Conservation (phyloP, 805 yeast species). For the Metschnikowia chrysomelidarum region DNA sequence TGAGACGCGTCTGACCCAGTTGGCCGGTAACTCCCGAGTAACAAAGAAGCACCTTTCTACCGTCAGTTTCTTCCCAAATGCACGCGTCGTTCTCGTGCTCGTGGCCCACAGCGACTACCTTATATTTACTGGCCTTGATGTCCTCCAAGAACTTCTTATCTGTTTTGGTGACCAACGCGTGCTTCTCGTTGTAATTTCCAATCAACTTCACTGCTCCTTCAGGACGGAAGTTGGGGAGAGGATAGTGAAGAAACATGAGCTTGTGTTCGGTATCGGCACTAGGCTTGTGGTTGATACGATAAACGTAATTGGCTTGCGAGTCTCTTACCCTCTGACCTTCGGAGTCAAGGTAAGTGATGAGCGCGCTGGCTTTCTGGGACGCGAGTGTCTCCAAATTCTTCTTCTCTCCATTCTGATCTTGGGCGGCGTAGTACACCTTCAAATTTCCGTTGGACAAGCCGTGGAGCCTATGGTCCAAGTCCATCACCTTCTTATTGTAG, state of each 20-base stretch:
- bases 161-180: conserved; percentile 29
- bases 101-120: conserved; percentile 41
- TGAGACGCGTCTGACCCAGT: conserved; percentile 29
- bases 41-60: conserved; percentile 34
- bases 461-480: conserved; percentile 23
- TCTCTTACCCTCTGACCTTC: conserved; percentile 26
- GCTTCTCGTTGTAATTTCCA: conserved; percentile 40
- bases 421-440: conserved; percentile 20
- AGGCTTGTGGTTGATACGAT: conserved; percentile 22
- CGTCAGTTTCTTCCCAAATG: conserved; percentile 23
- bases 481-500: conserved; percentile 24
- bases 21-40: conserved; percentile 40
- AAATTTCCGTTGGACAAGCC: conserved; percentile 40
- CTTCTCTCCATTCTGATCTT: conserved; percentile 1
- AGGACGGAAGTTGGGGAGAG: conserved; percentile 43
- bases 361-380: conserved; percentile 20
- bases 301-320: conserved; percentile 35
- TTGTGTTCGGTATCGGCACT: conserved; percentile 21
- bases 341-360: conserved; percentile 36
- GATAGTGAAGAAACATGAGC: conserved; percentile 39
- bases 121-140: conserved; percentile 33
- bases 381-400: conserved; percentile 10
- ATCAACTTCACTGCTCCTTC: conserved; percentile 35
- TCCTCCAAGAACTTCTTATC: conserved; percentile 32
- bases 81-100: conserved; percentile 47